Conservation (phyloP, 2,329 filamentous ascomycete genomes). For the Microcyclosporella mali region DNA sequence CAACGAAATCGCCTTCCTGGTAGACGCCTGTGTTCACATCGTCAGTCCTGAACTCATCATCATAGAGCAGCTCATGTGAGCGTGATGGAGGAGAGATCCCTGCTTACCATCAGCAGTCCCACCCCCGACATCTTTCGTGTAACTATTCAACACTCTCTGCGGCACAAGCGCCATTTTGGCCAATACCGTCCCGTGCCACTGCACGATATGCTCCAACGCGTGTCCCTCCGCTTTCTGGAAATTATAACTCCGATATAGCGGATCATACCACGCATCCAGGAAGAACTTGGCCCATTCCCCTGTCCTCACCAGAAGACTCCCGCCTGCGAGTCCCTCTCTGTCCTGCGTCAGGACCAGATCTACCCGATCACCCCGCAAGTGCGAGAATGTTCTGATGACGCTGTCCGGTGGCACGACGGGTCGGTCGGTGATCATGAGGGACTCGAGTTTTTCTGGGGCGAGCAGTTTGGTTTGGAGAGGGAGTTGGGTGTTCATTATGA, state of each 20-base stretch:
- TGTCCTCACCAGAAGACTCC: constrained; percentile 72
- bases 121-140: constrained; percentile 47
- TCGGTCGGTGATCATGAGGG: constrained; percentile 74
- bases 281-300: constrained; percentile 92
- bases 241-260: constrained; percentile 86
- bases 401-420: constrained; percentile 91
- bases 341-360: constrained; percentile 84
- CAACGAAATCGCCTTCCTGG: constrained; percentile 76
- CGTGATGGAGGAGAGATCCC: no score
- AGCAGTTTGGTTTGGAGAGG: constrained; percentile 68
- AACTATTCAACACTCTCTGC: constrained; percentile 76
- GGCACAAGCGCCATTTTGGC: constrained; percentile 86
- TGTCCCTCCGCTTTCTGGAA: constrained; percentile 93
- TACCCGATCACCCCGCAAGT: constrained; percentile 70
- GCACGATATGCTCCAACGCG: constrained; percentile 62
- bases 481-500: constrained; percentile 78
- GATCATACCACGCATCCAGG: constrained; percentile 92
- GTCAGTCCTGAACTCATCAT: constrained; percentile 21
- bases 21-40: constrained; percentile 48
- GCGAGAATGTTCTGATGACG: constrained; percentile 88
- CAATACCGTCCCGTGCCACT: constrained; percentile 92
- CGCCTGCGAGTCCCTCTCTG: constrained; percentile 65
- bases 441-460: constrained; percentile 60
- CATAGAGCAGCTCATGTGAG: not conserved
- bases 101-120: constrained; percentile 22